These are phyloP conservation scores for Aspergillus sp. DNA, from an alignment of 2,329 filamentous ascomycete genomes.

Conservation along the genomic window DNA sequence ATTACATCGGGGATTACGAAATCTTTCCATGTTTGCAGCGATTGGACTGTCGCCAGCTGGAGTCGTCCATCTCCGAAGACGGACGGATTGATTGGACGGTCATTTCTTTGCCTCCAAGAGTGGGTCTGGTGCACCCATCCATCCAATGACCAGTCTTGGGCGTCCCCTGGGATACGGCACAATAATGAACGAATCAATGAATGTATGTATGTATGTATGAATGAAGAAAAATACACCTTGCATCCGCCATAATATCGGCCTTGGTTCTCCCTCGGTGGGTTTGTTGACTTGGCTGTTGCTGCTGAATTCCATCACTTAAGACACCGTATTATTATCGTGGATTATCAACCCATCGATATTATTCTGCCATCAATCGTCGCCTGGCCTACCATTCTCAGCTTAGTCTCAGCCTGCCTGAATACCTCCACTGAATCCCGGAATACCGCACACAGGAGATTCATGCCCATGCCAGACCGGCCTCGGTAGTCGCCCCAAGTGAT, in stretches of 20 bases:
- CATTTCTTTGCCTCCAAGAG: slow-evolving; percentile 1
- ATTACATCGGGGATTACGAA: too few relatives aligned
- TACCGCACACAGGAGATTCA: neutral
- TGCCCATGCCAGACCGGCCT: too few relatives aligned
- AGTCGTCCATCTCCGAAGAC: slow-evolving; percentile 1
- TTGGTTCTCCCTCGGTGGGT: slow-evolving; percentile 1
- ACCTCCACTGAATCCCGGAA: neutral
- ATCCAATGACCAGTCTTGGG: neutral
- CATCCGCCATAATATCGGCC: neutral
- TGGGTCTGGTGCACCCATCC: slow-evolving; percentile 1
- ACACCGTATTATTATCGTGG: too few relatives aligned
- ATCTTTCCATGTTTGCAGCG: neutral
- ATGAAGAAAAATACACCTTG: neutral
- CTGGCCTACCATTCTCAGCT: neutral
- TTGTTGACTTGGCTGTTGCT: neutral
- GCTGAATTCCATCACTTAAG: neutral
- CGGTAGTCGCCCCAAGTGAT: too few relatives aligned
- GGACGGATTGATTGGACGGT: slow-evolving; percentile 1
- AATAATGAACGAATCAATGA: too few relatives aligned
- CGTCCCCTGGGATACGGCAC: neutral
- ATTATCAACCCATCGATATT: too few relatives aligned
- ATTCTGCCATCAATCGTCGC: neutral
- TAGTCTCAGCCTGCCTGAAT: neutral
- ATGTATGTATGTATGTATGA: too few relatives aligned
- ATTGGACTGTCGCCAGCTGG: slow-evolving; percentile 1